Evolutionary conservation across 2,329 filamentous ascomycete species (phyloP).

Genomic region (Colletotrichum ledebouriae): DNA sequence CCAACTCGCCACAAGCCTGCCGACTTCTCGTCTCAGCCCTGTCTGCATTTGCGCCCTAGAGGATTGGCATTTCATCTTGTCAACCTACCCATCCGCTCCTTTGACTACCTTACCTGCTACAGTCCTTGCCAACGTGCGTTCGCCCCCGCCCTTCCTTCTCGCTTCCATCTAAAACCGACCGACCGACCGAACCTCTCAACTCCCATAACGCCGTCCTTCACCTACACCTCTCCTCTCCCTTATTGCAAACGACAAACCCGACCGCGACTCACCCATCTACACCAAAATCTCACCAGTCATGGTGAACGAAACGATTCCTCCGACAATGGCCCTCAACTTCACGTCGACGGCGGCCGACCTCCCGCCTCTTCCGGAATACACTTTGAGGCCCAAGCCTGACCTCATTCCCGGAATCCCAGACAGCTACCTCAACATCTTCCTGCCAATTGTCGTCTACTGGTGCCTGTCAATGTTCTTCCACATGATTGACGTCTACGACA

Average conservation of each 20-base stretch:
- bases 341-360: slow-evolving; percentile 72
- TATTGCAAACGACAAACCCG: slow-evolving; percentile 9
- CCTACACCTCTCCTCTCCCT: background rate
- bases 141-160: slow-evolving; percentile 16
- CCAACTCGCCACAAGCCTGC: slow-evolving; percentile 38
- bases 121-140: background rate
- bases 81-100: slow-evolving; percentile 24
- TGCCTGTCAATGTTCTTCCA: slow-evolving; percentile 87
- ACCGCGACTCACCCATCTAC: slow-evolving; percentile 7
- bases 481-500: slow-evolving; percentile 84
- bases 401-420: slow-evolving; percentile 85
- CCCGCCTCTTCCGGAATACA: slow-evolving; percentile 88
- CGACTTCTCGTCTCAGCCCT: slow-evolving; percentile 39
- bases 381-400: slow-evolving; percentile 76
- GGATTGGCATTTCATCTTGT: slow-evolving; percentile 32
- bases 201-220: background rate
- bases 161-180: background rate
- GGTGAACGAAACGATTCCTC: slow-evolving; percentile 54
- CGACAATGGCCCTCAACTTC: slow-evolving; percentile 62
- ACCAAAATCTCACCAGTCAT: slow-evolving; percentile 47
- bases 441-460: slow-evolving; percentile 92
- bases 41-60: slow-evolving; percentile 27
- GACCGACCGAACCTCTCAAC: background rate
- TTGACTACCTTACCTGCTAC: background rate
- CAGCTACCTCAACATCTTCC: slow-evolving; percentile 79